Evolutionary conservation across 495 filamentous ascomycete genomes (phyloP), one percentile per base, ranked within the genome.

Genomic region (Daldinia caldariorum): DNA sequence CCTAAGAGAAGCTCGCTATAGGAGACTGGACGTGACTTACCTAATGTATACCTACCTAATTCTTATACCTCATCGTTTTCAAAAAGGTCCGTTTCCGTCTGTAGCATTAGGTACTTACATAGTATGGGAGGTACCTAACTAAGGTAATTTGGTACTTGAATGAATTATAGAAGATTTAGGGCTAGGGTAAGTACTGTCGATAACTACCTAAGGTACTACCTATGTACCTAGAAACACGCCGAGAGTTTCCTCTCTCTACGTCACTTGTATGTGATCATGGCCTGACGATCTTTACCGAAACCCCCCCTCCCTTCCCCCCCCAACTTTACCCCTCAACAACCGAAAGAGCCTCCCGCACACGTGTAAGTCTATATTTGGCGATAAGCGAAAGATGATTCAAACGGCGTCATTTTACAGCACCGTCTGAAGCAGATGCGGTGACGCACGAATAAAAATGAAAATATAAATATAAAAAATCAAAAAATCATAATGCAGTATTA

Each of bases 231-330:
- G n/a, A 59, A 22, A 60, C 22, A 59, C 37, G 55, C 67, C 67
- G 61, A 64, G 16, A 58, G 43, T 5, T 39, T 29, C 56, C 47
- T 32, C 13, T 35, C 61, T 51, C 57, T 68, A 72, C 70, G 70
- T 72, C 70, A 72, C 70, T 18, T 20, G n/a, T 67, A 67, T 71
- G 69, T 67, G 53, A 59, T 56, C 50, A 68, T 64, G 64, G 67
- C 69, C 69, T 72, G 69, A 72, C 64, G 69, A 71, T 67, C 63
- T 49, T 63, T 63, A 63, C 69, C 69, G 58, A 61, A 61, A 61
- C 34, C 35, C 55, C 69, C 53, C 32, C 64, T n/a, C 34, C 35
- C 55, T 64, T 31, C 32, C 64, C 34, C 35, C 55, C 69, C 53
- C 32, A 60, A 63, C 63, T 56, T 59, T 72, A 71, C 69, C 69